phyloP scores from a whole-genome alignment of 805 yeast genomes.

The Dipodascus geniculatus region DNA sequence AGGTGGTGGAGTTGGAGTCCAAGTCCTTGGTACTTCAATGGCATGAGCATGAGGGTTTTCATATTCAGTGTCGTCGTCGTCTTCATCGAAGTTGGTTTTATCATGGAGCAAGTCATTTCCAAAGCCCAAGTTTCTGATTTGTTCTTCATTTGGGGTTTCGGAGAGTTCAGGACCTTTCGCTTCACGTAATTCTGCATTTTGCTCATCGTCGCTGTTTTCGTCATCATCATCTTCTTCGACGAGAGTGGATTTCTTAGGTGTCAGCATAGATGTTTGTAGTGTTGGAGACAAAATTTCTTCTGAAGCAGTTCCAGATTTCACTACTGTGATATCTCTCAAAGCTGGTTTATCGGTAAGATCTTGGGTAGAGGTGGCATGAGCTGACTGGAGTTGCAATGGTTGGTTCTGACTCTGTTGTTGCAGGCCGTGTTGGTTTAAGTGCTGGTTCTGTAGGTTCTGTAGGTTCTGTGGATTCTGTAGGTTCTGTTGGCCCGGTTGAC shows the following conservation, averaged over 20 bases:
- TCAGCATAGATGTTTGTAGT: slow-evolving; percentile 44
- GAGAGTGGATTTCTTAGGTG: slow-evolving; percentile 76
- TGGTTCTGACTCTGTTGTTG: neutral
- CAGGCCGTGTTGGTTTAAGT: no score
- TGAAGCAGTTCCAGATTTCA: neutral
- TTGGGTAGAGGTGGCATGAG: no score
- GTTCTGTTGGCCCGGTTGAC: no score
- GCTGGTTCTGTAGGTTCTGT: no score
- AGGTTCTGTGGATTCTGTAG: no score
- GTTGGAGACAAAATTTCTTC: slow-evolving; percentile 1
- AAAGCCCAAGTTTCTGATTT: neutral
- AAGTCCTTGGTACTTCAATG: neutral
- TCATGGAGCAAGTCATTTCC: neutral
- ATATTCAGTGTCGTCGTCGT: slow-evolving; percentile 4
- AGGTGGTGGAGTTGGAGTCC: neutral
- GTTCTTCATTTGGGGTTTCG: neutral
- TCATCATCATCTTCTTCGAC: slow-evolving; percentile 87
- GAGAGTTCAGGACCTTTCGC: neutral
- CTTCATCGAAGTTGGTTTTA: slow-evolving; percentile 1
- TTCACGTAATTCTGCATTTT: neutral
- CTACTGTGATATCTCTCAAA: neutral
- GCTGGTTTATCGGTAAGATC: neutral
- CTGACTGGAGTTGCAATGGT: neutral
- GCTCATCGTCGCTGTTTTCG: slow-evolving; percentile 33
- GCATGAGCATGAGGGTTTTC: slow-evolving; percentile 4